Percentiles rank a stretch among this genome's conserved stretches.
Evolutionary conservation across 2,329 filamentous ascomycete species (phyloP).

Genomic region (Clarireedia monteithiana): DNA sequence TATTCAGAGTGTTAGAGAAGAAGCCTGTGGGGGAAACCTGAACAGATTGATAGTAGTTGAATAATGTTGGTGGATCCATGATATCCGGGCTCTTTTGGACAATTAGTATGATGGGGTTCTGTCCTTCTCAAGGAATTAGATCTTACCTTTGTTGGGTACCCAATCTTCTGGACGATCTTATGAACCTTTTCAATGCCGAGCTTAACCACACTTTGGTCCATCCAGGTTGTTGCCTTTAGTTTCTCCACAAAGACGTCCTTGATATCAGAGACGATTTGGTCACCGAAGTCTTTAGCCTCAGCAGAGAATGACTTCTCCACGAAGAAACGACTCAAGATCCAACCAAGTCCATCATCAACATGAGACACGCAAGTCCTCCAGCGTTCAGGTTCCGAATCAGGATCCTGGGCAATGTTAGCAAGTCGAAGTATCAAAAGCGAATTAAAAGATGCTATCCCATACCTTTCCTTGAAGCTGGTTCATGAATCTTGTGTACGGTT

Average conservation of each 20-base stretch:
- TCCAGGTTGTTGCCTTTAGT: conserved; percentile 53
- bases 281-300: conserved; percentile 57
- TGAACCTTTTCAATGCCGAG: conserved; percentile 57
- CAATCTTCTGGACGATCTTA: conserved; percentile 61
- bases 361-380: conserved; percentile 57
- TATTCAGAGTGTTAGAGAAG: conserved; percentile 49
- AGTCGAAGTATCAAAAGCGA: background rate
- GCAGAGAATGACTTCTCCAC: conserved; percentile 60
- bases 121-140: background rate
- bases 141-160: conserved; percentile 48
- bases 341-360: conserved; percentile 51
- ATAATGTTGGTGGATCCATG: conserved; percentile 46
- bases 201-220: conserved; percentile 51
- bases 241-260: conserved; percentile 58
- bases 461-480: conserved; percentile 53
- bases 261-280: conserved; percentile 64
- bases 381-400: conserved; percentile 53
- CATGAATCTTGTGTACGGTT: conserved; percentile 50
- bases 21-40: conserved; percentile 42
- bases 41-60: conserved; percentile 48
- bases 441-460: conserved; percentile 7
- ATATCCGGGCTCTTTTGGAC: conserved; percentile 45
- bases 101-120: conserved; percentile 10
- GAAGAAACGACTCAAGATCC: conserved; percentile 65
- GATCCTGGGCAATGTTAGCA: conserved; percentile 35